Evolutionary conservation across 805 yeast genomes (phyloP), one percentile per base, ranked within the genome.

Genomic region (Jamesozyma lodderae): DNA sequence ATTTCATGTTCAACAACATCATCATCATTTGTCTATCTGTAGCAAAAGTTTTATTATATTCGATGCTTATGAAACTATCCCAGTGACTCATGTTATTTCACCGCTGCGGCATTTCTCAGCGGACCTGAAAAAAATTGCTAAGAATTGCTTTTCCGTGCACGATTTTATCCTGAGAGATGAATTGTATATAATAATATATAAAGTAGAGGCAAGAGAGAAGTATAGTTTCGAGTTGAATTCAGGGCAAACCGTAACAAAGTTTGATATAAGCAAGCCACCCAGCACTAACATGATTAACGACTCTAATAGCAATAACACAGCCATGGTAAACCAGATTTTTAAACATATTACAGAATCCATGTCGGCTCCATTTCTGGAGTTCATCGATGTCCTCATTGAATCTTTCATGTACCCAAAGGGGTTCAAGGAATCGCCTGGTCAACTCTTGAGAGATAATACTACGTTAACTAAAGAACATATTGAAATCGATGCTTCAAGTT

Each of bases 321-420:
- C 10, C 13, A 31, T 30, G 25, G 25, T 32, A 11, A 29, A 21
- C n/a, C 20, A 33, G 15, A 29, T 18, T 5, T 23, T 33, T 22
- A 13, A 17, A 20, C n/a, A 8, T n/a, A 6, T 33, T 5, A 23
- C 19, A 10, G 15, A 27, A n/a, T 25, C 35, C 4, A 4, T 31
- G 17, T 1, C 30, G 2, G 15, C 3, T 6, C 39, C 42, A 9
- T 26, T 25, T 16, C 42, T 36, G 20, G 38, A 33, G 16, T 26
- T 53, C 28, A 44, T 45, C 8, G 58, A 55, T 25, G 37, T 37
- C 3, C 25, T 55, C 17, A 38, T 54, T 7, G 61, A 57, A 33
- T 31, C 41, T 10, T 43, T 55, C 26, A 55, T 57, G 58, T 55
- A 53, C 33, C 59, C 60, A n/a, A 28, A 43, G 19, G 46, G 44